Conservation (phyloP, 2,329 filamentous ascomycete species). For the Penicillium sp. region DNA sequence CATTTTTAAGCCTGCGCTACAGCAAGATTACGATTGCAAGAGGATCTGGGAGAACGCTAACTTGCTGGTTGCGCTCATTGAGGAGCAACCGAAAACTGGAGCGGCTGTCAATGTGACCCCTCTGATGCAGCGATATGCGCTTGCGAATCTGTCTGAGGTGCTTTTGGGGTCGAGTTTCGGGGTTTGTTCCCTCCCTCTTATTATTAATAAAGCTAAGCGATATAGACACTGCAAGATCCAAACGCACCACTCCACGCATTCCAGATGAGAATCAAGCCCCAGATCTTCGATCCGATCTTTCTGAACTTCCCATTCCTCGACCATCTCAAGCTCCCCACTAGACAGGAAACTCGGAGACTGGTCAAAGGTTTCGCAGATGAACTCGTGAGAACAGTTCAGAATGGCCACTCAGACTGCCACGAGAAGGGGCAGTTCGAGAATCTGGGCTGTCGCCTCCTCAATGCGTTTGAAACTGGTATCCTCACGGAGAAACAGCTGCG, state of each 20-base stretch:
- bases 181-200: background rate
- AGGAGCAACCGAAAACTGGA: background rate
- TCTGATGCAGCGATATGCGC: conserved; percentile 17
- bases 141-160: conserved; percentile 12
- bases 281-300: conserved; percentile 42
- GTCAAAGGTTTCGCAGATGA: conserved; percentile 18
- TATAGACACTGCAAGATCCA: background rate
- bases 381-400: background rate
- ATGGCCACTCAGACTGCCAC: background rate
- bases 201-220: background rate
- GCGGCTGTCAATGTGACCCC: background rate
- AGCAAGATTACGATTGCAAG: too few species aligned
- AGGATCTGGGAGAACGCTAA: too few species aligned
- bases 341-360: conserved; percentile 30
- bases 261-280: conserved; percentile 29
- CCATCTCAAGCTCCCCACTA: conserved; percentile 28
- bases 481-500: conserved; percentile 40
- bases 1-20: too few species aligned
- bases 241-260: conserved; percentile 11
- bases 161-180: background rate
- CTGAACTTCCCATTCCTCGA: conserved; percentile 43
- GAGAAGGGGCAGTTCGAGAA: background rate
- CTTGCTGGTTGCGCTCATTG: too few species aligned
- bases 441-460: conserved; percentile 6
- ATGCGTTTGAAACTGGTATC: conserved; percentile 21